Base-by-base conservation (phyloP, 2,329 filamentous ascomycete species). In the Chaetomium sp. region DNA sequence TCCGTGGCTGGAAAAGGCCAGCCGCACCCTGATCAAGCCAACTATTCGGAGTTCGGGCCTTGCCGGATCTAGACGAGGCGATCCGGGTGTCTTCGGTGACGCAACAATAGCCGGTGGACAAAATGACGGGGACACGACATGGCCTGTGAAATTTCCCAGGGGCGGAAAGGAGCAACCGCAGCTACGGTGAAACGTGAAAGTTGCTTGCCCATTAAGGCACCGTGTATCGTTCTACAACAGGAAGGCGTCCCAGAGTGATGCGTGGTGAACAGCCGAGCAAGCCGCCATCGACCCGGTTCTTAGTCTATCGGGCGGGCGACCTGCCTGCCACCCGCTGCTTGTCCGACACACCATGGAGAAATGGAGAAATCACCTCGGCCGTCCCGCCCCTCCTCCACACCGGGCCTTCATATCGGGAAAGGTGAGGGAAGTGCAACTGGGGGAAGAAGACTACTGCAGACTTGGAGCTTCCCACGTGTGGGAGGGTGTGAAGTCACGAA, bases 11-110 rank as follows among this genome's bases (percentile, higher is more conserved):
- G 6, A 29, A 29, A 3, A 29, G 3, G 27, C 6, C 27, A 29
- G 6, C 27, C 27, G 27, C 27, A 29, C 27, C 27, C 27, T 29
- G 27, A 29, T 90, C 70, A 90, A 23, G 16, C 12, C 38, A 42
- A 42, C n/a, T 33, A 5, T 9, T 25, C 3, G 47, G 47, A 19
- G 12, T 7, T 42, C 6, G 16, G 38, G 38, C 12, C 38, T 42
- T 23, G 47, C 73, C 73, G 60, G 8, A 31, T 38, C n/a, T 21
- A 7, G 49, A 3, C 25, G 27, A 33, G 50, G 27, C 13, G 12
- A 47, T 12, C 45, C 45, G 45, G 45, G 45, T 23, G 23, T n/a
- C 6, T 19, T 4, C n/a, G 21, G 45, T 47, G 45, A 47, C 8
- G 45, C 45, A 23, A n/a, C 45, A 16, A 16, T 42, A n/a, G 45